Evolutionary conservation across 2,329 filamentous ascomycete genomes (phyloP).

Genomic region (Macrophomina phaseolina): DNA sequence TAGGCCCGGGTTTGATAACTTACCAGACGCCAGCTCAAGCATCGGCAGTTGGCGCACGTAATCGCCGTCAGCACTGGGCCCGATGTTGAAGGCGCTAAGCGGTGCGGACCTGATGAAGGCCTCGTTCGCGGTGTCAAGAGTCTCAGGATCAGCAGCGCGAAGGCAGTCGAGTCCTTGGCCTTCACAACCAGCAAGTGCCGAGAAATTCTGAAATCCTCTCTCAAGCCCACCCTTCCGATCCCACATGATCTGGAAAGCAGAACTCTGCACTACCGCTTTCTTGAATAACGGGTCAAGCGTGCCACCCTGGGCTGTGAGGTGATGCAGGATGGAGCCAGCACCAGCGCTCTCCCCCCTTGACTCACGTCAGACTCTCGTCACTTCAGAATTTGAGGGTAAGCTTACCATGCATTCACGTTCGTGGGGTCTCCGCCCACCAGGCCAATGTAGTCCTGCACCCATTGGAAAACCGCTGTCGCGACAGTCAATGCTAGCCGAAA

Average conservation of each 20-base stretch:
- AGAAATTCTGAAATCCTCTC: slow-evolving; percentile 36
- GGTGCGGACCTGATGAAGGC: slow-evolving; percentile 29
- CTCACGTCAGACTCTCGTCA: not conserved
- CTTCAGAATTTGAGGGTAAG: not conserved
- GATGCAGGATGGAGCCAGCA: slow-evolving; percentile 58
- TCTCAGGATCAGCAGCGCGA: slow-evolving; percentile 33
- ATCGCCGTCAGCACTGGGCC: slow-evolving; percentile 43
- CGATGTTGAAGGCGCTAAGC: slow-evolving; percentile 38
- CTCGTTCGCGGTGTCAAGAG: slow-evolving; percentile 38
- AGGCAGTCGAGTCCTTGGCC: slow-evolving; percentile 41
- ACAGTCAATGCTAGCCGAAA: not conserved
- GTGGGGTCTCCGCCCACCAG: slow-evolving; percentile 55
- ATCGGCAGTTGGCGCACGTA: slow-evolving; percentile 33
- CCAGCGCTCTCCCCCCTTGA: slow-evolving; percentile 56
- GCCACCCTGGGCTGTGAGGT: slow-evolving; percentile 55
- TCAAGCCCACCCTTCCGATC: slow-evolving; percentile 37
- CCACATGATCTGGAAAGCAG: slow-evolving; percentile 35
- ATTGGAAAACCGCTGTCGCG: slow-evolving; percentile 50
- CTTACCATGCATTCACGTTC: slow-evolving; percentile 56
- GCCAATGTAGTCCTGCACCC: slow-evolving; percentile 56
- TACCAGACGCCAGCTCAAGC: slow-evolving; percentile 24
- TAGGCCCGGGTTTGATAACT: not conserved
- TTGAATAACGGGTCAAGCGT: slow-evolving; percentile 53
- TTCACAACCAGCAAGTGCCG: slow-evolving; percentile 38
- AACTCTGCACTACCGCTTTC: slow-evolving; percentile 41